These are phyloP conservation scores for Akanthomyces lecanii DNA, from an alignment of 2,329 filamentous ascomycete genomes.

Conservation along the genomic window DNA sequence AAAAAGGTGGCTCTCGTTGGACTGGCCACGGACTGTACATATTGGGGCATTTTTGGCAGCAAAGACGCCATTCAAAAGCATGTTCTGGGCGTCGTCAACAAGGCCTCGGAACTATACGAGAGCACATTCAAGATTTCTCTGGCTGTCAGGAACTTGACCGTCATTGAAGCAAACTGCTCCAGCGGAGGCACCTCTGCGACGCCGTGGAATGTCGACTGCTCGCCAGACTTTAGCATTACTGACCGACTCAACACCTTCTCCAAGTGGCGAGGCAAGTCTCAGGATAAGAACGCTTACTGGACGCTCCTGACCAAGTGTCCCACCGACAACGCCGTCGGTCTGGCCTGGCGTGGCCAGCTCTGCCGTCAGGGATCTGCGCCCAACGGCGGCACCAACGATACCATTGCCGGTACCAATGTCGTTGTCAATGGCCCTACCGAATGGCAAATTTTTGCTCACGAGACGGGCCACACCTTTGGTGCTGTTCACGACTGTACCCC, in stretches of 20 bases:
- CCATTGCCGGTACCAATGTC: conserved; percentile 81
- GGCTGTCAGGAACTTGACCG: conserved; percentile 78
- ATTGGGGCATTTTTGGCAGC: conserved; percentile 68
- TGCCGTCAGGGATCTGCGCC: conserved; percentile 60
- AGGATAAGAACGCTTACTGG: conserved; percentile 89
- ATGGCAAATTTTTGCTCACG: conserved; percentile 95
- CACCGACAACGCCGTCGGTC: conserved; percentile 78
- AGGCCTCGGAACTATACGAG: conserved; percentile 84
- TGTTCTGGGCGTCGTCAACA: conserved; percentile 79
- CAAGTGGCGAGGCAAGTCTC: conserved; percentile 72
- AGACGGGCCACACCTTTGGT: conserved; percentile 90
- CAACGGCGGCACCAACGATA: conserved; percentile 58
- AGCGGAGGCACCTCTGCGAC: conserved; percentile 60
- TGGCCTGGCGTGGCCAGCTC: conserved; percentile 89
- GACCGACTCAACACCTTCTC: conserved; percentile 85
- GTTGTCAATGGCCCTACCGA: conserved; percentile 78
- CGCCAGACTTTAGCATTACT: conserved; percentile 58
- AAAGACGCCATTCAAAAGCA: conserved; percentile 61
- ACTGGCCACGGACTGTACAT: conserved; percentile 89
- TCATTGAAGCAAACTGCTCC: conserved; percentile 73
- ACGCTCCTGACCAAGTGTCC: conserved; percentile 78
- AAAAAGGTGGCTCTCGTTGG: conserved; percentile 88
- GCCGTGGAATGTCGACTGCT: conserved; percentile 81
- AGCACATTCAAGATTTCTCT: conserved; percentile 91
- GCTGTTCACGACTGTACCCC: conserved; percentile 88